phyloP scores from a whole-genome alignment of 106 monocot genomes.

The Gastrodia elata region DNA sequence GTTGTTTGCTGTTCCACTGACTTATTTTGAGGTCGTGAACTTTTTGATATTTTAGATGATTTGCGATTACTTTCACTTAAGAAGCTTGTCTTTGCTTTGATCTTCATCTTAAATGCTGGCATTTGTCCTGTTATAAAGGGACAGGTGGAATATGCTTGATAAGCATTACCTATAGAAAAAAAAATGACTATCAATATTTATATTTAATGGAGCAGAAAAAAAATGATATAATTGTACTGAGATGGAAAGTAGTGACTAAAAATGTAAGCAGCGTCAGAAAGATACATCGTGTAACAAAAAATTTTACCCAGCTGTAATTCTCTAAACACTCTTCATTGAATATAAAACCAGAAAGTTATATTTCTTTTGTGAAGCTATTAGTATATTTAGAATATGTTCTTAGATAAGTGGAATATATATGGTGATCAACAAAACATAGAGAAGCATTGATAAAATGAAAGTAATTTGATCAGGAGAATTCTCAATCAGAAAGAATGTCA shows the following conservation, averaged over 20 bases:
- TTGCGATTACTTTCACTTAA: not conserved
- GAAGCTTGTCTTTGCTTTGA: slow-evolving; percentile 7
- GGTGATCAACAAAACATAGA: not conserved
- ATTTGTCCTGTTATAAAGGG: not conserved
- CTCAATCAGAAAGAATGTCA: no score
- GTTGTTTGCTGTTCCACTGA: not conserved
- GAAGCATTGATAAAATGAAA: no score
- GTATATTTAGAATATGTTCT: not conserved
- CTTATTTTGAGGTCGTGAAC: slow-evolving; percentile 2
- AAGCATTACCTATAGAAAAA: slow-evolving; percentile 2
- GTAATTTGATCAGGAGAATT: no score
- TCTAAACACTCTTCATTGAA: not conserved
- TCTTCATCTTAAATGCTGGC: slow-evolving; percentile 10
- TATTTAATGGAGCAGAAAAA: slow-evolving; percentile 1
- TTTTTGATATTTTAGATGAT: slow-evolving; percentile 9
- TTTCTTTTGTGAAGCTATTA: not conserved
- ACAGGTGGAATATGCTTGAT: not conserved
- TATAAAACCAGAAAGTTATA: not conserved
- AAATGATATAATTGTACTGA: not conserved
- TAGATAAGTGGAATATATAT: not conserved
- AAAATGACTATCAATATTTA: not conserved
- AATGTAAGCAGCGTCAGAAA: not conserved
- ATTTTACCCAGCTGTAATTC: not conserved
- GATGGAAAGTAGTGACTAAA: not conserved
- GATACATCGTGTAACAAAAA: not conserved